A percentile compares a stretch with the other conserved stretches of the same genome.
phyloP scores from a whole-genome alignment of 805 yeast species.

The Candida sphagnicola region DNA sequence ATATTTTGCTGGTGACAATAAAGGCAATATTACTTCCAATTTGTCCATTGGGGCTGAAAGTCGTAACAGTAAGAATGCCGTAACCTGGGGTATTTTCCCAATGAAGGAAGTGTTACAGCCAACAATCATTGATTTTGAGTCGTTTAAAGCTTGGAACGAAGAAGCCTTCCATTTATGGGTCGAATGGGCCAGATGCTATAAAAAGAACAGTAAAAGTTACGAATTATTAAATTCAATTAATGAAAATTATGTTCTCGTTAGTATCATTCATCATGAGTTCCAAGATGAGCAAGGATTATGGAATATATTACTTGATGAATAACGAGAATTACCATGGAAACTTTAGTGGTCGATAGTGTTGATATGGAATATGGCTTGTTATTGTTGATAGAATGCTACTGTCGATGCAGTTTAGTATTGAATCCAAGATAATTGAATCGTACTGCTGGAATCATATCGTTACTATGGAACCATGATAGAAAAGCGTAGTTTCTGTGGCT shows the following conservation, averaged over 20 bases:
- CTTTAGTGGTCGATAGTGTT: no score
- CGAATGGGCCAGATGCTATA: slow-evolving; percentile 87
- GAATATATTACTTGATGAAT: slow-evolving; percentile 50
- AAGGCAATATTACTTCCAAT: slow-evolving; percentile 58
- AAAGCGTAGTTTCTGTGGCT: neutral
- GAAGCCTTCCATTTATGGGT: slow-evolving; percentile 90
- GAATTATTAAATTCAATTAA: slow-evolving; percentile 58
- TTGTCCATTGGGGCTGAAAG: slow-evolving; percentile 35
- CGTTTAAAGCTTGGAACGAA: slow-evolving; percentile 94
- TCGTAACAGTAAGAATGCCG: slow-evolving; percentile 60
- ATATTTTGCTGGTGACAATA: slow-evolving; percentile 69
- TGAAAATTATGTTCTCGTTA: slow-evolving; percentile 68
- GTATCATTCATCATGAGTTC: slow-evolving; percentile 83
- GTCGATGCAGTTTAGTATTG: no score
- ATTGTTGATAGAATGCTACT: no score
- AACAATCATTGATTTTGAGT: slow-evolving; percentile 86
- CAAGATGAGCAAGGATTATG: slow-evolving; percentile 71
- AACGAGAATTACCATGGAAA: slow-evolving; percentile 14
- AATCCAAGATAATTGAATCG: no score
- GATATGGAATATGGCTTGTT: no score
- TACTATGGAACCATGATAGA: neutral
- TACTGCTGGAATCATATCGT: neutral
- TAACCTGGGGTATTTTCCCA: slow-evolving; percentile 98
- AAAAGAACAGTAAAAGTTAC: slow-evolving; percentile 51
- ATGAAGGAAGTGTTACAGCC: slow-evolving; percentile 86